phyloP scores from a whole-genome alignment of 305 asterid genomes.

The Petunia hybrid region DNA sequence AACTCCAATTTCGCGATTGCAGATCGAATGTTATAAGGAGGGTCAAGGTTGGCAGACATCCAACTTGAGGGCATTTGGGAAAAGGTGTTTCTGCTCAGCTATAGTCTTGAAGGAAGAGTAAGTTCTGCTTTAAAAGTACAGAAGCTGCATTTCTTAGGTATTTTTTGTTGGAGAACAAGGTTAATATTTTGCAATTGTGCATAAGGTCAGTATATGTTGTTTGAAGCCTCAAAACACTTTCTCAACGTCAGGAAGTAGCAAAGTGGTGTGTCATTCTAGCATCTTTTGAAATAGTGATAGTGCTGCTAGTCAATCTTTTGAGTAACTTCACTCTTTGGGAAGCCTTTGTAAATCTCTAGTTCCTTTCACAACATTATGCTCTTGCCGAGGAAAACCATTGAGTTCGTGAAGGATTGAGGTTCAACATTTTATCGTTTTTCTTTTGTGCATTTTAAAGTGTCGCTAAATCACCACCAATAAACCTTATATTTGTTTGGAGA shows the following conservation, averaged over 20 bases:
- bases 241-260: background rate
- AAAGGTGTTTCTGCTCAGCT: conserved; percentile 66
- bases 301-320: background rate
- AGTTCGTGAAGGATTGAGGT: background rate
- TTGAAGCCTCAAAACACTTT: background rate
- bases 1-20: conserved; percentile 26
- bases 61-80: conserved; percentile 54
- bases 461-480: background rate
- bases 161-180: background rate
- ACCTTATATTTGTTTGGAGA: background rate
- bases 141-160: background rate
- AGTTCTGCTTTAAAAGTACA: conserved; percentile 13
- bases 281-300: background rate
- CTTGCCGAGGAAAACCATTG: background rate
- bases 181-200: background rate
- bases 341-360: background rate
- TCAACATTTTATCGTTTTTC: background rate
- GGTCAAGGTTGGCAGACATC: conserved; percentile 70
- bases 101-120: conserved; percentile 49
- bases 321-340: background rate
- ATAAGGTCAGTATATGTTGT: background rate
- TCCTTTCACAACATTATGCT: conserved; percentile 16
- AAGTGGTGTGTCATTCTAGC: too few relatives aligned
- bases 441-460: too few relatives aligned
- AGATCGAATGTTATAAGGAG: conserved; percentile 76